Evolutionary conservation across 768 basidiomycete genomes (phyloP).

Genomic region (Xanthoconium purpureum): DNA sequence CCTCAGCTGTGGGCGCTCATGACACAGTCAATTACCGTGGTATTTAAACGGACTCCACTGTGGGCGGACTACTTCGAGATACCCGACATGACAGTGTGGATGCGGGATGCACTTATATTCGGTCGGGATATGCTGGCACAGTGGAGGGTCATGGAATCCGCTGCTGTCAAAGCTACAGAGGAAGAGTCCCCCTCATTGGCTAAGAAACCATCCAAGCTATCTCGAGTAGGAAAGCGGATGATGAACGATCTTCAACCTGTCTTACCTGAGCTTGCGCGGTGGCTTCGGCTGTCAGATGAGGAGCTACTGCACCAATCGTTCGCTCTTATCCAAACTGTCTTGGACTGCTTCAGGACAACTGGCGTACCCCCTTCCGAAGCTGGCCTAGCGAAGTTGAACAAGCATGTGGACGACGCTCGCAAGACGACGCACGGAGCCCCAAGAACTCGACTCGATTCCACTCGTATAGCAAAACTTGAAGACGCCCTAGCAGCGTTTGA

Average conservation of each 20-base stretch:
- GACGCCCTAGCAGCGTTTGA: constrained; percentile 64
- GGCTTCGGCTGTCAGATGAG: constrained; percentile 90
- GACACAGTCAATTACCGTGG: constrained; percentile 73
- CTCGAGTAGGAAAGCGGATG: constrained; percentile 68
- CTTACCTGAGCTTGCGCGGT: constrained; percentile 73
- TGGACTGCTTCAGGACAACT: constrained; percentile 71
- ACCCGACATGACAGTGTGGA: constrained; percentile 91
- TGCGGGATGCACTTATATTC: constrained; percentile 96
- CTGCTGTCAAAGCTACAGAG: constrained; percentile 31
- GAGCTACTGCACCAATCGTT: constrained; percentile 91
- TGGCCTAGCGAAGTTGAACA: constrained; percentile 64
- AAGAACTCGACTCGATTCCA: constrained; percentile 51
- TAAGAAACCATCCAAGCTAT: constrained; percentile 45
- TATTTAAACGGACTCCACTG: constrained; percentile 78
- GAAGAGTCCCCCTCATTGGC: constrained; percentile 18
- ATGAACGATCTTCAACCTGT: constrained; percentile 74
- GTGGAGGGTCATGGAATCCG: constrained; percentile 74
- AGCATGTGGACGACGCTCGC: constrained; percentile 58
- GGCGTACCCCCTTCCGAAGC: constrained; percentile 51
- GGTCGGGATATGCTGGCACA: constrained; percentile 82
- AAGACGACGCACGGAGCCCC: constrained; percentile 42
- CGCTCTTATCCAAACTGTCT: constrained; percentile 72
- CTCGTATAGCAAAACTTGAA: constrained; percentile 63
- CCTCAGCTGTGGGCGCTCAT: constrained; percentile 79
- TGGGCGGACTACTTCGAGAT: constrained; percentile 84